Base-by-base conservation (phyloP, 345 rosid genomes). In the Arabis hirsuta region DNA sequence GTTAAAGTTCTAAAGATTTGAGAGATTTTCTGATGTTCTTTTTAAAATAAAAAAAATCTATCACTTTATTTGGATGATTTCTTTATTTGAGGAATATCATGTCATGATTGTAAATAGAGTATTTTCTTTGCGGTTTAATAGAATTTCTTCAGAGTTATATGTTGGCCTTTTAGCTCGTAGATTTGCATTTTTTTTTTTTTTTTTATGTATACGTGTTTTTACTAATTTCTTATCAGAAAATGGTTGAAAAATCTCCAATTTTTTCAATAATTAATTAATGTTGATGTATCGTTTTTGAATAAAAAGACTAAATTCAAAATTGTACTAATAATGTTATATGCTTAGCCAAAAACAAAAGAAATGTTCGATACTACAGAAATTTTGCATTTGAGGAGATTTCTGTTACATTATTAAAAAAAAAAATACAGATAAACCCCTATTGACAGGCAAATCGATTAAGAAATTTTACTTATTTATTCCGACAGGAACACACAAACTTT, bases 11-110 rank as follows among this genome's bases (percentile, higher is more conserved):
- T 42, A 12, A 59, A 34, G 20, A 20, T 42, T 13, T 44, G 31
- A 53, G 38, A 61, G 55, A 60, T 46, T 73, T 73, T 55, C 51
- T 34, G 39, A 45, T 63, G 56, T 32, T 32, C 34, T n/a, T 0
- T 42, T n/a, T 27, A 1, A 8, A 36, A 36, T 0, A 8, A 36
- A 36, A 5, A 26, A 53, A n/a, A 44, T 59, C 5, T 51, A 61
- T 57, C 45, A 29, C 20, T 11, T 58, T 50, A 16, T 64, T 67
- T 59, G 72, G 84, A 67, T 69, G 62, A 71, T 71, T 51, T 65
- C 43, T 61, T 64, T 68, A 42, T 56, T 55, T 38, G 65, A 62
- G 82, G 78, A 62, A 7, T 8, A 63, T 29, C 34, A 29, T 10
- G 55, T 29, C 34, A 29, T 10, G 55, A 32, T 50, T 74, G 73